Evolutionary conservation across 176 grass and related monocot genomes (phyloP).

Genomic region (sorghum (Sorghum bicolor)): DNA sequence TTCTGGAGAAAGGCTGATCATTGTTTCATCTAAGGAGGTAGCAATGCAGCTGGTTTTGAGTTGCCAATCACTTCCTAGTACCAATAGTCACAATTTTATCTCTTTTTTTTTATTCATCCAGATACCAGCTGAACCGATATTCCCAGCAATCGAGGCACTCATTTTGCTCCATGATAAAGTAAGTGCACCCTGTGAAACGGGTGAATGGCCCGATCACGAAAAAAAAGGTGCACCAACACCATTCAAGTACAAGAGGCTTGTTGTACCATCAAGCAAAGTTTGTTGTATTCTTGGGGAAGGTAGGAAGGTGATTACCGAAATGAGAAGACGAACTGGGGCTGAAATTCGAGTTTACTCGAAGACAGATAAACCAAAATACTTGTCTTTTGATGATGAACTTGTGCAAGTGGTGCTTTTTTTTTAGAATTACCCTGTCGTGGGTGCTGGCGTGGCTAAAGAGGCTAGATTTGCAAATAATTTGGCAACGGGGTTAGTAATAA

Average conservation of each 20-base stretch:
- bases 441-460: too few relatives aligned
- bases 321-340: constrained; percentile 84
- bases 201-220: too few relatives aligned
- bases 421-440: too few relatives aligned
- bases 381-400: constrained; percentile 83
- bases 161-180: constrained; percentile 78
- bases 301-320: constrained; percentile 90
- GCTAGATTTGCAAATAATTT: too few relatives aligned
- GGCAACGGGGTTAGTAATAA: too few relatives aligned
- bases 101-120: constrained; percentile 45
- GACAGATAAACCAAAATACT: constrained; percentile 83
- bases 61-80: constrained; percentile 10
- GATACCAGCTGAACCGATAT: constrained; percentile 66
- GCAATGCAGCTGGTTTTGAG: constrained; percentile 19
- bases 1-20: constrained; percentile 75
- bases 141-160: constrained; percentile 86
- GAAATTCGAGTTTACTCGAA: constrained; percentile 92
- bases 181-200: constrained; percentile 64
- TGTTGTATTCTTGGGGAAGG: constrained; percentile 94
- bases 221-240: too few relatives aligned
- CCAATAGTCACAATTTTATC: constrained; percentile 24
- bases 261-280: constrained; percentile 93
- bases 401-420: too few relatives aligned
- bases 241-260: constrained; percentile 72
- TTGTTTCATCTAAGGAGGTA: constrained; percentile 93